Conservation (phyloP, 352 stramenopile genomes). For the Globisporangium viniferum region DNA sequence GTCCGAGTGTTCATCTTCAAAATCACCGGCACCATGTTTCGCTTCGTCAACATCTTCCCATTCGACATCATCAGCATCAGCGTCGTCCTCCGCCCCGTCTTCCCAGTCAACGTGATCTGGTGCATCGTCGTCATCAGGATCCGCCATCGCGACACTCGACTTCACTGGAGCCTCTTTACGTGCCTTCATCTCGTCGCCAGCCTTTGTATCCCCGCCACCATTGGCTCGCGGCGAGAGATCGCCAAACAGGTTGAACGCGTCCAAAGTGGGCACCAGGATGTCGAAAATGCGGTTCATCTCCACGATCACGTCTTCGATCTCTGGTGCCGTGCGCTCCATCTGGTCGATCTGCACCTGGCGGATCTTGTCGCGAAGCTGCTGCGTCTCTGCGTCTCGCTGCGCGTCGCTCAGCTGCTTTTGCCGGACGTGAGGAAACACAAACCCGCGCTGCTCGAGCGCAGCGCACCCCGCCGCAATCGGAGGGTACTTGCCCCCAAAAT, state of each 20-base stretch:
- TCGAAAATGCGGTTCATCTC: constrained; percentile 79
- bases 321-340: constrained; percentile 43
- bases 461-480: constrained; percentile 50
- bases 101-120: neutral
- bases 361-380: constrained; percentile 13
- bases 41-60: constrained; percentile 24
- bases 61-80: constrained; percentile 21
- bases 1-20: constrained; percentile 12
- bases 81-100: constrained; percentile 1
- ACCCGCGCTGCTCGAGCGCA: constrained; percentile 45
- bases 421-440: constrained; percentile 38
- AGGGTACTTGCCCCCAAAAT: constrained; percentile 56
- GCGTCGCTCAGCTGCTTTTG: constrained; percentile 19
- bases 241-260: constrained; percentile 44
- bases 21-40: constrained; percentile 1
- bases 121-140: neutral
- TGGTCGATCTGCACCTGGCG: constrained; percentile 19
- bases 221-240: neutral
- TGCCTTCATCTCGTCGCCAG: neutral
- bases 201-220: neutral
- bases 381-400: constrained; percentile 23
- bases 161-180: neutral
- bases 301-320: constrained; percentile 62
- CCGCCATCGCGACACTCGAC: neutral
- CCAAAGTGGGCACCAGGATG: constrained; percentile 70